Evolutionary conservation across 2,329 filamentous ascomycete species (phyloP).

Genomic region (Blastomyces parvus): DNA sequence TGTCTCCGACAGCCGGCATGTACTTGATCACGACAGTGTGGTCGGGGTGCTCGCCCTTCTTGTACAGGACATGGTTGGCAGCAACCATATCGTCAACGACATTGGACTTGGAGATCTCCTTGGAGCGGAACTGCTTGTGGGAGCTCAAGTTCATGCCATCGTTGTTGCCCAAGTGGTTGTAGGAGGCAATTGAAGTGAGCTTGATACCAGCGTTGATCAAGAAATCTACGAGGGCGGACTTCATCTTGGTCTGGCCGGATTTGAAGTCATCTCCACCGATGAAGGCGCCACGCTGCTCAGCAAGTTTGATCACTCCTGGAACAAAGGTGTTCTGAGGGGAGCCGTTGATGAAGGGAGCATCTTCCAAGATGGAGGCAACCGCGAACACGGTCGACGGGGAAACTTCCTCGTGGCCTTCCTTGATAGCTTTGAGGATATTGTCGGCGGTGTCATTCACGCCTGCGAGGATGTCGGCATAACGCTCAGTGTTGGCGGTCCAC

Average conservation of each 20-base stretch:
- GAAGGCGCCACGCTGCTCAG: constrained; percentile 77
- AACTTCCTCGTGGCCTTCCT: constrained; percentile 79
- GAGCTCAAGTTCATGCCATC: constrained; percentile 98
- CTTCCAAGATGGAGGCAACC: constrained; percentile 84
- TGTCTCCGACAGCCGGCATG: constrained; percentile 97
- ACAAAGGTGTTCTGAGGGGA: constrained; percentile 99
- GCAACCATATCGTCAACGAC: constrained; percentile 99
- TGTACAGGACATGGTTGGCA: constrained; percentile 85
- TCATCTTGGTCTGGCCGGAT: constrained; percentile 99
- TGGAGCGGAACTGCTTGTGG: constrained; percentile 96
- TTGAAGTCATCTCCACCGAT: constrained; percentile 99
- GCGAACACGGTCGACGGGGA: constrained; percentile 93
- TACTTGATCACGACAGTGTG: constrained; percentile 99
- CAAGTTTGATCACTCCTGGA: constrained; percentile 79
- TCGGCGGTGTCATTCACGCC: constrained; percentile 96
- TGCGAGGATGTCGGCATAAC: constrained; percentile 76
- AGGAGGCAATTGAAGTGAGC: constrained; percentile 94
- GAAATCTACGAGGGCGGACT: constrained; percentile 96
- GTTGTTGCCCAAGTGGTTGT: constrained; percentile 99
- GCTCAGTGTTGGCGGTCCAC: constrained; percentile 99
- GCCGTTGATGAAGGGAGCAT: constrained; percentile 93
- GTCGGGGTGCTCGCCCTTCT: constrained; percentile 86
- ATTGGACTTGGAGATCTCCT: constrained; percentile 99
- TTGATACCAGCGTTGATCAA: constrained; percentile 98
- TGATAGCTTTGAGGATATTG: constrained; percentile 81